These are phyloP conservation scores for Nothophaeocryptopus gaeumannii DNA, from an alignment of 2,329 filamentous ascomycete species.

Conservation along the genomic window DNA sequence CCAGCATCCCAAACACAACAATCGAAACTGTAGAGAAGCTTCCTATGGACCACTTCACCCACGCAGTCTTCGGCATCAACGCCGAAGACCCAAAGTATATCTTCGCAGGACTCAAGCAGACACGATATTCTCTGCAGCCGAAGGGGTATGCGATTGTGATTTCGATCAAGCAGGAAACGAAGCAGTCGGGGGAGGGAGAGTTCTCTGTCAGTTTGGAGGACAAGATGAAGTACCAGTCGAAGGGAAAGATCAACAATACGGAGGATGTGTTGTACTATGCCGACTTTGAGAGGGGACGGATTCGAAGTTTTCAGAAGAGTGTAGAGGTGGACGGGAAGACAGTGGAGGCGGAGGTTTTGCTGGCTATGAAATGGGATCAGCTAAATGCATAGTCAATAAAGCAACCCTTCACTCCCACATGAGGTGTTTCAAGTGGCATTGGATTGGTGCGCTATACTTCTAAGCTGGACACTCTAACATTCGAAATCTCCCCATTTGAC, in stretches of 20 bases:
- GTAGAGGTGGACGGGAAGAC: constrained; percentile 22
- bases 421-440: too few species aligned
- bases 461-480: too few species aligned
- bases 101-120: constrained; percentile 25
- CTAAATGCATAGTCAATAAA: constrained; percentile 17
- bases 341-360: constrained; percentile 25
- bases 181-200: constrained; percentile 13
- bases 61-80: constrained; percentile 26
- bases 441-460: too few species aligned
- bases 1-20: constrained; percentile 17
- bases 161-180: constrained; percentile 22
- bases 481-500: too few species aligned
- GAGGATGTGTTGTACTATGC: constrained; percentile 28
- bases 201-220: constrained; percentile 26
- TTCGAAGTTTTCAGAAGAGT: constrained; percentile 23
- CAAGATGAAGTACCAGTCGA: constrained; percentile 27
- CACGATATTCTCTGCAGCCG: constrained; percentile 26
- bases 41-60: constrained; percentile 28
- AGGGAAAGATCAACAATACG: constrained; percentile 23
- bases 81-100: constrained; percentile 26
- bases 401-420: too few species aligned
- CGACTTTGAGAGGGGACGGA: constrained; percentile 30
- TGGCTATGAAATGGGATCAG: constrained; percentile 32
- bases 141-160: constrained; percentile 29
- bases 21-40: constrained; percentile 18